Percentiles rank a stretch among this genome's conserved stretches.
Conservation (phyloP, 768 basidiomycete species). For the Hygrophorus pudorinus region DNA sequence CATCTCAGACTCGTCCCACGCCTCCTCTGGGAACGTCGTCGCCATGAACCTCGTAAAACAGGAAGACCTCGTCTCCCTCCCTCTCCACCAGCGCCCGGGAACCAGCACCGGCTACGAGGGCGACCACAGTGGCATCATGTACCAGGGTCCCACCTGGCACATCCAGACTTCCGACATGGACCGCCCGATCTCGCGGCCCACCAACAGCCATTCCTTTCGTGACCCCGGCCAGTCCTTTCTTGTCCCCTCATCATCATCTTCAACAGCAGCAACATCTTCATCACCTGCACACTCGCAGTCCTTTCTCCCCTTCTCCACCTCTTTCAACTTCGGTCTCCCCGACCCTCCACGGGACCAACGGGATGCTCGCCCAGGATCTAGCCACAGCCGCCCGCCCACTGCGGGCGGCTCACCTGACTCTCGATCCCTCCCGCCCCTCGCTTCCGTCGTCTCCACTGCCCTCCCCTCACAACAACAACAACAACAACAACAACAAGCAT, state of each 20-base stretch:
- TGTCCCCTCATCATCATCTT: slow-evolving; percentile 38
- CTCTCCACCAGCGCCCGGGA: slow-evolving; percentile 41
- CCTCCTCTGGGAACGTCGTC: neutral
- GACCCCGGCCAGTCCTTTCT: slow-evolving; percentile 78
- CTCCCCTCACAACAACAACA: slow-evolving; percentile 32
- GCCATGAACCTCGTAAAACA: slow-evolving; percentile 27
- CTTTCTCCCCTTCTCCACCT: slow-evolving; percentile 51
- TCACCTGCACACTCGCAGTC: slow-evolving; percentile 53
- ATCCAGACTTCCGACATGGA: slow-evolving; percentile 29
- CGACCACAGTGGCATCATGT: slow-evolving; percentile 22
- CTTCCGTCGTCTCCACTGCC: slow-evolving; percentile 67
- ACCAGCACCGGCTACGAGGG: slow-evolving; percentile 68
- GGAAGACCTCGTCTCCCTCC: slow-evolving; percentile 24
- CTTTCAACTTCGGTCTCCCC: slow-evolving; percentile 22
- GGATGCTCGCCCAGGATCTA: slow-evolving; percentile 18
- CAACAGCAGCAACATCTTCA: too few relatives aligned
- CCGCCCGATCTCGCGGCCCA: slow-evolving; percentile 22
- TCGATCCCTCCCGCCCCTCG: slow-evolving; percentile 59
- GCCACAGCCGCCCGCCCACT: slow-evolving; percentile 41
- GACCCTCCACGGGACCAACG: slow-evolving; percentile 14
- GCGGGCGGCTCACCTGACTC: slow-evolving; percentile 31
- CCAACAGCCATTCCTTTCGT: slow-evolving; percentile 58
- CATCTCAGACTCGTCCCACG: neutral
- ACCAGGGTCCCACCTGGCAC: slow-evolving; percentile 28
- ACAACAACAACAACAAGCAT: slow-evolving; percentile 19